These are phyloP conservation scores for Tolypocladium sp. DNA, from an alignment of 2,329 filamentous ascomycete species.

Conservation along the genomic window DNA sequence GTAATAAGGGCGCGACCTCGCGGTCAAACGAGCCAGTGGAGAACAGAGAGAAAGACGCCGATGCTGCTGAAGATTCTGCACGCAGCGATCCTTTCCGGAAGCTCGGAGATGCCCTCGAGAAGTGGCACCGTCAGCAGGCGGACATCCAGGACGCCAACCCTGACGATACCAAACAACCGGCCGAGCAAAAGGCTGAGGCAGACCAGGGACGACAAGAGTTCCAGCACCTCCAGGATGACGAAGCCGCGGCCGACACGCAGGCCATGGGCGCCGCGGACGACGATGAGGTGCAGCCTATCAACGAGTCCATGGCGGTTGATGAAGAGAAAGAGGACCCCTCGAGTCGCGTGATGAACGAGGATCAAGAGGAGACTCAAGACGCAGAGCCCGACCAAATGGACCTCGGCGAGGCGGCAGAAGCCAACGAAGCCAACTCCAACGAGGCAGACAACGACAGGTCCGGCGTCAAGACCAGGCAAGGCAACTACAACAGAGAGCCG, in stretches of 20 bases:
- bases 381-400: constrained; percentile 37
- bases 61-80: constrained; percentile 32
- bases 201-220: constrained; percentile 78
- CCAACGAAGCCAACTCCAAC: constrained; percentile 29
- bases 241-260: constrained; percentile 75
- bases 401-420: constrained; percentile 21
- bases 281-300: constrained; percentile 76
- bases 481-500: constrained; percentile 45
- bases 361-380: constrained; percentile 33
- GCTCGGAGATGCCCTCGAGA: constrained; percentile 83
- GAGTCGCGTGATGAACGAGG: constrained; percentile 43
- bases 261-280: constrained; percentile 82
- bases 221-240: constrained; percentile 82
- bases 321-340: constrained; percentile 48
- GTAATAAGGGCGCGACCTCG: constrained; percentile 51
- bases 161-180: constrained; percentile 38
- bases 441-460: constrained; percentile 44
- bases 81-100: constrained; percentile 77
- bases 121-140: constrained; percentile 82
- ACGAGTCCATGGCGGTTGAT: constrained; percentile 83
- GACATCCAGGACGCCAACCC: constrained; percentile 59
- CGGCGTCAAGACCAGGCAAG: constrained; percentile 51
- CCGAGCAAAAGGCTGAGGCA: constrained; percentile 40
- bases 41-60: constrained; percentile 32
- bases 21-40: constrained; percentile 38